Base-by-base conservation (phyloP, 202 grass and related monocot species). In the Setaria italica region DNA sequence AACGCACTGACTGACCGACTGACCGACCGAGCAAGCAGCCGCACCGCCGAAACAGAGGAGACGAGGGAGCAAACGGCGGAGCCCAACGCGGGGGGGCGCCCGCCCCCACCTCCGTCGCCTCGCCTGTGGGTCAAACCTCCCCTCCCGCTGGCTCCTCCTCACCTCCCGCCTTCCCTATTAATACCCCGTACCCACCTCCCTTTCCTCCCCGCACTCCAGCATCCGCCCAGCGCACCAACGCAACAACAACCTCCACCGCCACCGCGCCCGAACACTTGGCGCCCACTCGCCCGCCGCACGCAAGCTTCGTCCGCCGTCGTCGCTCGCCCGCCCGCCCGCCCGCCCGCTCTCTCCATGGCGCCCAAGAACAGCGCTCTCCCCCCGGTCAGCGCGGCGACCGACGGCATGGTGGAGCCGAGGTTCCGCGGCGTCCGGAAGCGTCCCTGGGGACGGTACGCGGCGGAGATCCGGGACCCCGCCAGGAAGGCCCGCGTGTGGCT, bases 401-500 rank as follows among this genome's bases (percentile, higher is more conserved):
- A 77, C 56, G 84, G 78, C 64, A 39, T 82, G 74, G 32, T 78
- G 74, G 94, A 95, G 87, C 74, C 81, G 0, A 85, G 91, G 72
- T 97, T 90, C 91, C 92, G 94, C 84, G 94, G 94, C 47, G 94
- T 97, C 9, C 55, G 94, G 42, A 97, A 94, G 91, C 78, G 94
- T 32, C 94, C 94, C 6, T 97, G 94, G 94, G 94, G 94, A 15
- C 32, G 89, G 69, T 97, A 92, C 58, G 94, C 94, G 71, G 94
- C 94, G 62, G 94, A 97, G 85, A 97, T 97, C 89, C 89, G 94
- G 41, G 91, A 97, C 72, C 94, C 94, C 2, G 85, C 77, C 2
- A 88, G 85, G 82, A 94, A 94, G 81, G 86, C 81, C 0, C 96
- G 96, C 21, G 93, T 99, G 39, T 99, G 96, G 96, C 93, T 99